Base-by-base conservation (phyloP, 768 basidiomycete species). In the Hypsizygus marmoreus region DNA sequence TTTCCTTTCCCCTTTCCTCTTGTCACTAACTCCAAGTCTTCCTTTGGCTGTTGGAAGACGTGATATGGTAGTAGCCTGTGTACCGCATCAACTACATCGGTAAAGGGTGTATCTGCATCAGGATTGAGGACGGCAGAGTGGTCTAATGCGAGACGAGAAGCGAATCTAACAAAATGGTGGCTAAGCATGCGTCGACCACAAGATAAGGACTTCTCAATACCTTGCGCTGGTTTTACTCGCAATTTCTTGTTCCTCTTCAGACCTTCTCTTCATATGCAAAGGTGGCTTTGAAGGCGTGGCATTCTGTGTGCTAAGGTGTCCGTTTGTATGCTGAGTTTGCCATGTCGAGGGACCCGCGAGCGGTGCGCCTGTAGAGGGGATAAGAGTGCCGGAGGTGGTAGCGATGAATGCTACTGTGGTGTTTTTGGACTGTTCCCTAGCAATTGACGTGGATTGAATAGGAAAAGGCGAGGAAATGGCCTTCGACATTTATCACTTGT, bases 51-150 rank as follows among this genome's bases (percentile, higher is more conserved):
- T 51, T 86, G 86, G 53, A 84, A 89, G 39, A 91, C 65, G 57
- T 92, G 90, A 56, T 88, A 91, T 0, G 90, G 88, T 16, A 91
- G 69, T 16, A 92, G 71, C 39, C 88, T 77, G n/a, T 79, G 75
- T 17, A 90, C 72, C 2, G 73, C 84, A 58, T 92, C 90, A 4
- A 66, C 58, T 7, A 71, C 64, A 55, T 88, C 81, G 11, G 56
- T 50, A 54, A 92, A 92, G 2, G 88, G 83, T 1, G 80, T 73
- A 39, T 90, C 86, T 28, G 78, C 72, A 53, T 91, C 84, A 29
- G 88, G 87, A 40, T 80, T 74, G 39, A 81, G 55, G 12, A 78
- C 79, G 12, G 74, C 66, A 30, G 71, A 67, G 43, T 90, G 88
- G 63, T 92, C 89, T 26, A 74, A 66, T 1, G 75, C 75, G 39